A percentile compares a stretch with the other conserved stretches of the same genome.
phyloP scores from a whole-genome alignment of 768 basidiomycete species.

The Phlebiopsis gigantea region DNA sequence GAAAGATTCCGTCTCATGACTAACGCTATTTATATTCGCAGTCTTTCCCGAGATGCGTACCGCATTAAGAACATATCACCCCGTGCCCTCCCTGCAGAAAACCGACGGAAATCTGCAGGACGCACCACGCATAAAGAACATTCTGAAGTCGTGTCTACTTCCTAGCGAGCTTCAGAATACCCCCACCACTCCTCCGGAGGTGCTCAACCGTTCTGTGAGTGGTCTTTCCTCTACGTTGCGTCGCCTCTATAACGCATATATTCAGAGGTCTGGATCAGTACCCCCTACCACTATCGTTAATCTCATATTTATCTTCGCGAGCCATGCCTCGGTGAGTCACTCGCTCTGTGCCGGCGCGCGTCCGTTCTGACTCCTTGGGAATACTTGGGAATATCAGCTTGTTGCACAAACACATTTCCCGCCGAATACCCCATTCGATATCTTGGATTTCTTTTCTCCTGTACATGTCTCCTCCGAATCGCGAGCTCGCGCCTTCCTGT shows the following conservation, averaged over 20 bases:
- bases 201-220: conserved; percentile 37
- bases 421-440: conserved; percentile 23
- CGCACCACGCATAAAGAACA: conserved; percentile 73
- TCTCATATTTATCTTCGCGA: conserved; percentile 63
- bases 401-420: conserved; percentile 36
- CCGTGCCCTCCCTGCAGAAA: conserved; percentile 66
- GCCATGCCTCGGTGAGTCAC: conserved; percentile 38
- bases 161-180: conserved; percentile 37
- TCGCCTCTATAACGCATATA: conserved; percentile 8
- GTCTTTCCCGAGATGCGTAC: conserved; percentile 83
- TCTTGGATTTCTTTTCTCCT: conserved; percentile 41
- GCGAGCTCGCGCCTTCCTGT: conserved; percentile 42
- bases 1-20: too few species aligned
- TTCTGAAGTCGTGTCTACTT: conserved; percentile 57
- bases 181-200: conserved; percentile 52
- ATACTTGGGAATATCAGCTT: too few species aligned
- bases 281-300: conserved; percentile 73
- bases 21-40: conserved; percentile 25
- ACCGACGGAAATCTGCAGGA: conserved; percentile 71
- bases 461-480: conserved; percentile 33
- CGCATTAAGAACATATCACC: conserved; percentile 70
- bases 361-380: neutral
- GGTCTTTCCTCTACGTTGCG: conserved; percentile 33
- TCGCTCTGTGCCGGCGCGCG: neutral
- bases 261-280: conserved; percentile 40